These are phyloP conservation scores for Oenanthe javanica DNA, from an alignment of 140 eudicot genomes.

Conservation along the genomic window DNA sequence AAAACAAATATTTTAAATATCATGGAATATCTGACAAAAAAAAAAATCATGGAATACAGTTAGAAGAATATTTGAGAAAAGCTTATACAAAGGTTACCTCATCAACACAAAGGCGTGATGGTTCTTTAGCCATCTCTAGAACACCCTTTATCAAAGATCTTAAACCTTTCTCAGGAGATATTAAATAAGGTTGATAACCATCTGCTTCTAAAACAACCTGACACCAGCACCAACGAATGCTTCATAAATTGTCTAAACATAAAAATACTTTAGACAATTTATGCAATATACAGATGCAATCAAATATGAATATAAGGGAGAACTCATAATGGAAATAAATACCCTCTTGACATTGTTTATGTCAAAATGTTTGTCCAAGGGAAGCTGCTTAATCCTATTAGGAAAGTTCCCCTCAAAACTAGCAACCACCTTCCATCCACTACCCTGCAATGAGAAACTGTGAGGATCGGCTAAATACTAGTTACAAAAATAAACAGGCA, in stretches of 20 bases:
- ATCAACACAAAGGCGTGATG: constrained; percentile 98
- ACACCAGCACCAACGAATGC: constrained; percentile 20
- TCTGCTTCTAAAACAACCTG: constrained; percentile 99
- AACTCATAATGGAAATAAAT: constrained; percentile 3
- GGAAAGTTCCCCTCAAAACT: constrained; percentile 98
- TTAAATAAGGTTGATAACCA: constrained; percentile 98
- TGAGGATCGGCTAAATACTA: neutral
- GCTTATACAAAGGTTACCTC: constrained; percentile 49
- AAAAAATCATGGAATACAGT: too few species aligned
- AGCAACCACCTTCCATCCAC: constrained; percentile 96
- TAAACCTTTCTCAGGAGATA: constrained; percentile 97
- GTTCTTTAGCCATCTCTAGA: constrained; percentile 94
- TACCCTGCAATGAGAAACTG: constrained; percentile 48
- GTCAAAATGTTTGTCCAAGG: constrained; percentile 94
- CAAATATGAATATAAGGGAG: neutral
- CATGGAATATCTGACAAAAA: too few species aligned
- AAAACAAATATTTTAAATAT: neutral
- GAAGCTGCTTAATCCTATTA: constrained; percentile 91
- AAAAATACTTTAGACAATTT: neutral
- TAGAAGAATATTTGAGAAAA: constrained; percentile 1
- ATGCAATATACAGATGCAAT: neutral
- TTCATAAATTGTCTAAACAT: neutral
- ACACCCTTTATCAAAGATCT: constrained; percentile 83
- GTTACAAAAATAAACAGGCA: neutral
- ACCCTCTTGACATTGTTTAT: constrained; percentile 96